Conservation (phyloP, 1,139 yeast species). For the Taphrina sp. region DNA sequence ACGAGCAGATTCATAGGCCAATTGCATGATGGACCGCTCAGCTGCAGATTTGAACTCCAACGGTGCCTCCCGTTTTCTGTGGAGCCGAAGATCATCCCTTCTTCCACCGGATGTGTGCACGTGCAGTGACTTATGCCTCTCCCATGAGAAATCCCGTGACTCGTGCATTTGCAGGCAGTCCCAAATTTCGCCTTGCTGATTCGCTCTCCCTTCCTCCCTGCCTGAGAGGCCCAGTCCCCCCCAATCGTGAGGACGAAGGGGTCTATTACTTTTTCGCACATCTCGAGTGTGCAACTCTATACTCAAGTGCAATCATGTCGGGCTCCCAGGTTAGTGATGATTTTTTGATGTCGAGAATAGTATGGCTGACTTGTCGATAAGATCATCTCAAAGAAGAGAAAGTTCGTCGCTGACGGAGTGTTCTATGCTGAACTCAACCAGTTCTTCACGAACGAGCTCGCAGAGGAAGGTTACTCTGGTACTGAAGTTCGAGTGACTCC, state of each 20-base stretch:
- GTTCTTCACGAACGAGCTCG: slow-evolving; percentile 99
- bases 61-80: no score
- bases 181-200: not conserved
- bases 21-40: no score
- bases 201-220: no score
- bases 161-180: not conserved
- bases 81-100: no score
- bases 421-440: slow-evolving; percentile 99
- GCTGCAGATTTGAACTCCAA: no score
- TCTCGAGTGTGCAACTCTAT: not conserved
- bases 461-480: slow-evolving; percentile 99
- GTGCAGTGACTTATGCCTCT: no score
- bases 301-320: slow-evolving; percentile 7
- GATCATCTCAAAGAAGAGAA: slow-evolving; percentile 32
- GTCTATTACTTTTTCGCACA: no score
- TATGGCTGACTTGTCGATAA: not conserved
- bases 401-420: slow-evolving; percentile 96
- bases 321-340: slow-evolving; percentile 8
- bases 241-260: no score
- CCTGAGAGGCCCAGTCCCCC: no score
- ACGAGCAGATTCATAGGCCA: no score
- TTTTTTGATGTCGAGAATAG: not conserved
- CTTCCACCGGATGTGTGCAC: no score
- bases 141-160: not conserved
- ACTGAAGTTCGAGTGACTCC: slow-evolving; percentile 99